Evolutionary conservation across 2,329 filamentous ascomycete species (phyloP).

Genomic region (Cladosporium sp.): DNA sequence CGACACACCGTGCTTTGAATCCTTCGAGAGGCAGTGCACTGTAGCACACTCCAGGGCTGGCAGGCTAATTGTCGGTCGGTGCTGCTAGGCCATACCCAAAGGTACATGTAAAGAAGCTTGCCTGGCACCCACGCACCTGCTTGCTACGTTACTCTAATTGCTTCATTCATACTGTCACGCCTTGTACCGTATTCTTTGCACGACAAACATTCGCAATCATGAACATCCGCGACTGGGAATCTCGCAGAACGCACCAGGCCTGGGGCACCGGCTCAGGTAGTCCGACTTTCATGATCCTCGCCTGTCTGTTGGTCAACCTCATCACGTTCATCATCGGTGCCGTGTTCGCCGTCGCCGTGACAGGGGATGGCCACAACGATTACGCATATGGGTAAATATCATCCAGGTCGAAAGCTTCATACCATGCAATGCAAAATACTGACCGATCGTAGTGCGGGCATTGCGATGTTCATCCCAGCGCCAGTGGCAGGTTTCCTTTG

Average conservation of each 20-base stretch:
- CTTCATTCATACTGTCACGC: too few species aligned
- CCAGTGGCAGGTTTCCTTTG: background rate
- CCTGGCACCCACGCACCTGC: too few species aligned
- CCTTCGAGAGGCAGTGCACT: slow-evolving; percentile 10
- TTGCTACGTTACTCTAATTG: too few species aligned
- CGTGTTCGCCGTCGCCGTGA: background rate
- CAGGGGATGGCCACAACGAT: slow-evolving; percentile 3
- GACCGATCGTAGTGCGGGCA: background rate
- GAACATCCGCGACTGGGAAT: slow-evolving; percentile 10
- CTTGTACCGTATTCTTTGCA: too few species aligned
- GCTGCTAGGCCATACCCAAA: background rate
- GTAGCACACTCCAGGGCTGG: too few species aligned
- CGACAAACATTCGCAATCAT: background rate
- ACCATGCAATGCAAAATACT: background rate
- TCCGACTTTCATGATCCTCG: slow-evolving; percentile 7
- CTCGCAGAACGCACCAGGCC: slow-evolving; percentile 5
- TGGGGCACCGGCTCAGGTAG: slow-evolving; percentile 10
- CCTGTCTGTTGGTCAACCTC: slow-evolving; percentile 4
- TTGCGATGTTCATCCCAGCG: background rate
- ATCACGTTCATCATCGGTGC: slow-evolving; percentile 2
- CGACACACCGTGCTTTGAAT: background rate
- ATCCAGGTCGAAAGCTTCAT: too few species aligned
- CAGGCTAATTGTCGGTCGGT: too few species aligned
- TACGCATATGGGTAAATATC: background rate
- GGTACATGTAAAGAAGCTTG: too few species aligned